Percentiles rank a stretch among this genome's conserved stretches.
phyloP scores from a whole-genome alignment of 2,329 filamentous ascomycete genomes.

The Zelopaecilomyces penicillatus region DNA sequence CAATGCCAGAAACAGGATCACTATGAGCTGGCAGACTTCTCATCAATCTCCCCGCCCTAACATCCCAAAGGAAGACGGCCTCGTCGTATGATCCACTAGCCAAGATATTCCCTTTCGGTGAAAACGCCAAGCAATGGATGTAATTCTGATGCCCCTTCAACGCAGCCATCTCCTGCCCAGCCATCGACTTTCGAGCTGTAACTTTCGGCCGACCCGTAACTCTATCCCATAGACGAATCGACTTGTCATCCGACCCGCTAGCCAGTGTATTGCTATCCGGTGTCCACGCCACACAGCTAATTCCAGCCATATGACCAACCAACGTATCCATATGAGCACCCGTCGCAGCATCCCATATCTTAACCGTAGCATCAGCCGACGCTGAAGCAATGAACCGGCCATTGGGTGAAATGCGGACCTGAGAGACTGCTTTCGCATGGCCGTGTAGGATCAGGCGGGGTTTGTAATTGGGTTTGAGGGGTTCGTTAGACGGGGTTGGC shows the following conservation, averaged over 20 bases:
- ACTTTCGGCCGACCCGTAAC: constrained; percentile 49
- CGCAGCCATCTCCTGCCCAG: constrained; percentile 39
- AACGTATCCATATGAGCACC: constrained; percentile 80
- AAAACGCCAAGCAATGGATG: constrained; percentile 87
- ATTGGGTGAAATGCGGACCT: constrained; percentile 86
- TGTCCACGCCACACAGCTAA: constrained; percentile 90
- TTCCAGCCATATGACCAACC: constrained; percentile 85
- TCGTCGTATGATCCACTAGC: constrained; percentile 95
- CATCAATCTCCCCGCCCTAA: constrained; percentile 80
- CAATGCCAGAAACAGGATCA: constrained; percentile 87
- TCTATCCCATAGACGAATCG: constrained; percentile 84
- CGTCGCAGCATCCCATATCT: constrained; percentile 77
- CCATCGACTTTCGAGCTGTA: constrained; percentile 30
- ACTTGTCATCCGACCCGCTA: constrained; percentile 91
- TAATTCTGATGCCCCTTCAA: constrained; percentile 92
- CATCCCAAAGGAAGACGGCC: constrained; percentile 94
- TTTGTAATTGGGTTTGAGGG: constrained; percentile 56
- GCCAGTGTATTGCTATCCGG: constrained; percentile 82
- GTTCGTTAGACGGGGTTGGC: constrained; percentile 36
- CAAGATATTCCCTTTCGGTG: constrained; percentile 95
- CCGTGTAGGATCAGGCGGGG: constrained; percentile 65
- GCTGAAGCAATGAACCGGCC: constrained; percentile 82
- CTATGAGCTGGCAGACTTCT: constrained; percentile 86
- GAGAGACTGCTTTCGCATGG: constrained; percentile 70
- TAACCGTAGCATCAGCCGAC: constrained; percentile 82